These are phyloP conservation scores for Phytophthora cajani DNA, from an alignment of 352 stramenopile species.

Conservation along the genomic window DNA sequence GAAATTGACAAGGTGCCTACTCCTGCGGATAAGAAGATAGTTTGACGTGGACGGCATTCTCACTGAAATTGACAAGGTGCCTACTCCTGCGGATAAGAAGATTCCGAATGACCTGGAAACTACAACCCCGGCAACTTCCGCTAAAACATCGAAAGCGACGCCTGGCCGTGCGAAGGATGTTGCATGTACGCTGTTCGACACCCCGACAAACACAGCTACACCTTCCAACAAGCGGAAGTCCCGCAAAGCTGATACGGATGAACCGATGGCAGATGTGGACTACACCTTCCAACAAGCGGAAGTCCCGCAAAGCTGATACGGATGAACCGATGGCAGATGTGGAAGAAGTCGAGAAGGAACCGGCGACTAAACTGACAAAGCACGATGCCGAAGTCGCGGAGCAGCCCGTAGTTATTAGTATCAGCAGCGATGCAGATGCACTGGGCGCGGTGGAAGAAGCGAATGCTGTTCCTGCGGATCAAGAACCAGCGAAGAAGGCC, in stretches of 20 bases:
- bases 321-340: conserved; percentile 8
- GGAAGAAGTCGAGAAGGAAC: conserved; percentile 34
- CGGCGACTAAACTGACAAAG: conserved; percentile 16
- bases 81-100: conserved; percentile 50
- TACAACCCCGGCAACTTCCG: conserved; percentile 12
- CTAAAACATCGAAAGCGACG: conserved; percentile 18
- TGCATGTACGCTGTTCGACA: conserved; percentile 64
- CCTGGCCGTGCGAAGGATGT: conserved; percentile 40
- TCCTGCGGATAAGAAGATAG: conserved; percentile 41
- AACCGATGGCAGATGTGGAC: conserved; percentile 9
- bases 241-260: conserved; percentile 20
- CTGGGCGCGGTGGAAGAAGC: conserved; percentile 11
- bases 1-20: conserved; percentile 63
- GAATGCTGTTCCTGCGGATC: conserved; percentile 2
- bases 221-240: conserved; percentile 27
- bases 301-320: conserved; percentile 22
- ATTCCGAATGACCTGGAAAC: conserved; percentile 8
- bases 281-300: conserved; percentile 25
- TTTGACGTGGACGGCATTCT: conserved; percentile 69
- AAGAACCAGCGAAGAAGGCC: conserved; percentile 23
- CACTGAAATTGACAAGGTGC: conserved; percentile 61
- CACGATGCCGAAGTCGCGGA: conserved; percentile 21
- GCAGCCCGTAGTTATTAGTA: conserved; percentile 25
- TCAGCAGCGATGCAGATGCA: conserved; percentile 27
- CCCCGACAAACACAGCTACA: conserved; percentile 44